Base-by-base conservation (phyloP, 768 basidiomycete species). In the Agrocybe chaxingu region DNA sequence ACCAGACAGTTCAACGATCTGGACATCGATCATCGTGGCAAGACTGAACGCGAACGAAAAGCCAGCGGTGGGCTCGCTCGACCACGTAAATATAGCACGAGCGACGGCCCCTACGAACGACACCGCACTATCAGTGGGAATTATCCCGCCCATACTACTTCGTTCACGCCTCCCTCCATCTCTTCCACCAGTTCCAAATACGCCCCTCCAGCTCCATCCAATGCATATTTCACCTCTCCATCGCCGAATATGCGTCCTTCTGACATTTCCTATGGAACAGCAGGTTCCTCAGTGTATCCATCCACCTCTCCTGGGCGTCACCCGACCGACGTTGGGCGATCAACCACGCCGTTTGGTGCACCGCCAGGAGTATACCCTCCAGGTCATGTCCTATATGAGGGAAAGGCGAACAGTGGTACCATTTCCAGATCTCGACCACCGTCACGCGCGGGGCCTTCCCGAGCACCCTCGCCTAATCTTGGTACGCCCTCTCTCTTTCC, bases 401-500 rank as follows among this genome's bases (percentile, higher is more conserved):
- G 84, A 2, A 76, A 76, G 42, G 72, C 78, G 24, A 67, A 79
- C 19, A 66, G 63, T 36, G 53, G 65, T 72, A 46, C 66, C 68
- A n/a, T 68, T 71, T 44, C 49, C 9, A 45, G 55, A 10, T 62
- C 63, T 10, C 52, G 57, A 41, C 55, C 45, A 30, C 48, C 64
- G 50, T 52, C 65, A 57, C 24, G 24, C 24, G 24, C 24, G 24
- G 24, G 24, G 24, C 24, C 24, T 42, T 73, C 72, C 18, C 72
- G 82, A 46, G 76, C 79, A 2, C 64, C 79, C 24, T 79, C 79
- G 16, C 82, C 84, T 8, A 78, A 78, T 64, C 80, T 78, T 16
- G 75, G 76, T 51, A 52, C 47, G 55, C 24, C 24, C 24, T 54
- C 40, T 34, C 50, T 41, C 44, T 34, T 51, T 53, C 36, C 9